Conservation (phyloP, 805 yeast species). For the Metschnikowia arizonensis region DNA sequence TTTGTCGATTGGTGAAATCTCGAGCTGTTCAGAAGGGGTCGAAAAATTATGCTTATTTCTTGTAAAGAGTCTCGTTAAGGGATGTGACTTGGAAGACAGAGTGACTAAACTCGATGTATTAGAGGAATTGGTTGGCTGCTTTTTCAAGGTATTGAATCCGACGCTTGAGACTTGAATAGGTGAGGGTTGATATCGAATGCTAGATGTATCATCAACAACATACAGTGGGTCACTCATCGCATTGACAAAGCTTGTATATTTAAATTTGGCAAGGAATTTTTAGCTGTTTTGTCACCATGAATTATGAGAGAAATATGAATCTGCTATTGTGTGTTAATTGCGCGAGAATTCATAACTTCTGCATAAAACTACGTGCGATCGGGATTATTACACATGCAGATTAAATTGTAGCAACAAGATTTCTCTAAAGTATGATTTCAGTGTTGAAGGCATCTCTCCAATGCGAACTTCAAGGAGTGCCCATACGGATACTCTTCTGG, state of each 20-base stretch:
- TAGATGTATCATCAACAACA: neutral
- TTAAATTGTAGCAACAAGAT: neutral
- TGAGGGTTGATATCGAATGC: neutral
- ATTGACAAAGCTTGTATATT: neutral
- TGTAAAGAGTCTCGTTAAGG: constrained; percentile 10
- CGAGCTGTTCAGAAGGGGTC: constrained; percentile 3
- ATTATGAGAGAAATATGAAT: neutral
- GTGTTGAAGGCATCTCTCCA: too few species aligned
- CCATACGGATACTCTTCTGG: neutral
- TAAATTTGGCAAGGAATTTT: neutral
- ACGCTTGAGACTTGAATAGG: constrained; percentile 14
- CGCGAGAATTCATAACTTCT: neutral
- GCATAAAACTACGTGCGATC: neutral
- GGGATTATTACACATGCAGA: neutral
- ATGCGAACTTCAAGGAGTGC: neutral
- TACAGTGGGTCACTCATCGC: neutral
- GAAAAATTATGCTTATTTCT: constrained; percentile 1
- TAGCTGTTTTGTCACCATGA: neutral
- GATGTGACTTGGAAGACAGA: constrained; percentile 2
- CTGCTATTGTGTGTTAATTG: neutral
- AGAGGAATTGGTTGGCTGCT: constrained; percentile 12
- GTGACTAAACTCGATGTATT: constrained; percentile 9
- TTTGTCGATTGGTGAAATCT: neutral
- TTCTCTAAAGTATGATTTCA: neutral
- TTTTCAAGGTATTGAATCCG: constrained; percentile 14